Base-by-base conservation (phyloP, 345 rosid genomes). In the Pistacia integerrima region DNA sequence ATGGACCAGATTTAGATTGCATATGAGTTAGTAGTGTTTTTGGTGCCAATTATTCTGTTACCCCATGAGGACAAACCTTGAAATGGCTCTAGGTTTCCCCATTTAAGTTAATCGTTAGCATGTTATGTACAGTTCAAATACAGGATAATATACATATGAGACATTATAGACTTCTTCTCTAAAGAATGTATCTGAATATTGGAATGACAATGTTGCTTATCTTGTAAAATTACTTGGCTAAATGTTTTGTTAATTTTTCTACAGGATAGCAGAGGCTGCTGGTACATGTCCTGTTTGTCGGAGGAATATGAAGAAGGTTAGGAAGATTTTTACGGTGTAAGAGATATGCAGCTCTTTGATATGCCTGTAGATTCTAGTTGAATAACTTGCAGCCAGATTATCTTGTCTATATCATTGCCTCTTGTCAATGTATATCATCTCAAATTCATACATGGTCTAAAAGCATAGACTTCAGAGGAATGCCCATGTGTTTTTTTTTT, bases 251-350 rank as follows among this genome's bases (percentile, higher is more conserved):
- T 18, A 68, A 2, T 54, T 22, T 18, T 28, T 77, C 28, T 41
- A 87, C 97, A 96, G 99, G 92, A 91, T 96, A 69, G 87, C 88
- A 35, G 98, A 92, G 82, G 93, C 90, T 16, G 82, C 82, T 7
- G 97, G 97, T 10, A 88, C 86, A 14, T 96, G 98, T 76, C 98
- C 99, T 0, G 84, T 96, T 61, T 96, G 99, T 70, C 90, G 89
- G 38, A 83, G 93, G 85, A 88, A 79, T 69, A 92, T 96, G 88
- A 96, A 87, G 91, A 96, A 96, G 84, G 97, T 96, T 30, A 86
- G 93, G 85, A 92, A 85, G 88, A 92, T 96, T 83, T 96, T 93
- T 49, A 91, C 91, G 1, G 97, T 92, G 54, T 90, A 73, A 80
- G 70, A 38, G 17, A 57, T 13, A 44, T 11, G 11, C 48, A 3